A percentile compares a stretch with the other conserved stretches of the same genome.
phyloP scores from a whole-genome alignment of 768 basidiomycete species.

The Psilocybe subaeruginosa region DNA sequence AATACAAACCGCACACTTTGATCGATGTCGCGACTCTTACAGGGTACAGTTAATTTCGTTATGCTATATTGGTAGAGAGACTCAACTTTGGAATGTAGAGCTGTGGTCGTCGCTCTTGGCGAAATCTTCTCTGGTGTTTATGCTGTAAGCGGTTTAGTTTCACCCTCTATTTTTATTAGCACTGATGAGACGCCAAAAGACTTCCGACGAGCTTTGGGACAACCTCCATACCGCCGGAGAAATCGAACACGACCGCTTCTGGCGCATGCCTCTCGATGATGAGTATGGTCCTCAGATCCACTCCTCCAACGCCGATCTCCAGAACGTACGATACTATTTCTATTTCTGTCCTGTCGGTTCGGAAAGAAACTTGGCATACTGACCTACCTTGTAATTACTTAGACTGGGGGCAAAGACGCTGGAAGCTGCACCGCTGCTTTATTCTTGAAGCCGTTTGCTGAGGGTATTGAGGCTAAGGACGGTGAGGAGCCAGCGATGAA shows the following conservation, averaged over 20 bases:
- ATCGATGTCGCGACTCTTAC: slow-evolving; percentile 90
- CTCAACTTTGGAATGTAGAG: slow-evolving; percentile 40
- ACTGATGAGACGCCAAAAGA: slow-evolving; percentile 37
- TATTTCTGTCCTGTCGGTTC: neutral
- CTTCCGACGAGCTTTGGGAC: slow-evolving; percentile 75
- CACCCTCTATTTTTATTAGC: neutral
- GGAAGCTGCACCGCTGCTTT: slow-evolving; percentile 84
- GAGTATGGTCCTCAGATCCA: slow-evolving; percentile 79
- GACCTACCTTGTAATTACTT: neutral
- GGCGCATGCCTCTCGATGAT: slow-evolving; percentile 89
- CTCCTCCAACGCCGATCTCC: slow-evolving; percentile 78
- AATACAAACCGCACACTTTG: slow-evolving; percentile 79
- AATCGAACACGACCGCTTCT: slow-evolving; percentile 80
- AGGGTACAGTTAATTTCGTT: slow-evolving; percentile 44
- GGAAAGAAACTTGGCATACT: neutral
- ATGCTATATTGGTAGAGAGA: neutral
- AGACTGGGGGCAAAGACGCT: slow-evolving; percentile 75
- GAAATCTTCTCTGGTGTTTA: slow-evolving; percentile 81
- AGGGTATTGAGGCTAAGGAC: slow-evolving; percentile 68
- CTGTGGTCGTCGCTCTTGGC: slow-evolving; percentile 74
- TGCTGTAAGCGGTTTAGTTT: slow-evolving; percentile 46
- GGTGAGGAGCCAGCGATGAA: slow-evolving; percentile 57
- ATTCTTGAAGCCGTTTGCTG: slow-evolving; percentile 84
- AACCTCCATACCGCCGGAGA: slow-evolving; percentile 71
- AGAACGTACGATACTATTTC: slow-evolving; percentile 53